Base-by-base conservation (phyloP, 139 green algal genomes). In the Closterium sp. region DNA sequence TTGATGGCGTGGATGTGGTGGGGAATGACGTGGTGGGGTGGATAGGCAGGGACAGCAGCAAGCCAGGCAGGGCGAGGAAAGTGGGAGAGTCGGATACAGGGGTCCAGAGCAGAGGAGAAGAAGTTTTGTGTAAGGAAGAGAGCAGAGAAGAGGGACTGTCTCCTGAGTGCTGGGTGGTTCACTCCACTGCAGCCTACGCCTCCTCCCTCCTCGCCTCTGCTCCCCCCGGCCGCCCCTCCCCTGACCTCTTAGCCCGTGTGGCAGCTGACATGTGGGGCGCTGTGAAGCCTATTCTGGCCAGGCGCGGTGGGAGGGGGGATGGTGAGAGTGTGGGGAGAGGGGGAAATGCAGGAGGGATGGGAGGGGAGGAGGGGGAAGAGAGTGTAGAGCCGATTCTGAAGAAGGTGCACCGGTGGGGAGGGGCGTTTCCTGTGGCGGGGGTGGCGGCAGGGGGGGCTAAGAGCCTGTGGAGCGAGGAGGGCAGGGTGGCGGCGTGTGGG, bases 1-100 rank as follows among this genome's bases (percentile, higher is more conserved):
- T 92, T 90, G 89, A 92, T 64, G 89, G 89, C 21, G 89, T 84
- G 31, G 23, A 76, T 31, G 85, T 92, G 33, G 23, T n/a, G 84
- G 89, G 89, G 23, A 91, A 21, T 33, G 34, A 89, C 5, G 38
- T 28, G 23, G 64, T 92, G 25, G 90, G 43, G 32, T 92, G 89
- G 89, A 30, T 33, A 12, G 89, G 43, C 10, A 4, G 89, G 23
- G 89, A 92, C 23, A 91, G 84, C 25, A 91, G 84, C 34, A 92
- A 92, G 85, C 89, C 89, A 16, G 85, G 89, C 87, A 76, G 55
- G 9, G 55, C 55, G 4, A 76, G 55, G 12, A 76, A 19, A 28
- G 55, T 6, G 16, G 55, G 16, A 76, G 55, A 19, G 55, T 19
- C 23, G 25, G 55, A 76, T 3, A 76, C 16, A 76, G 55, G 16